Conservation (phyloP, 768 basidiomycete genomes). For the Lyophyllum semitale region DNA sequence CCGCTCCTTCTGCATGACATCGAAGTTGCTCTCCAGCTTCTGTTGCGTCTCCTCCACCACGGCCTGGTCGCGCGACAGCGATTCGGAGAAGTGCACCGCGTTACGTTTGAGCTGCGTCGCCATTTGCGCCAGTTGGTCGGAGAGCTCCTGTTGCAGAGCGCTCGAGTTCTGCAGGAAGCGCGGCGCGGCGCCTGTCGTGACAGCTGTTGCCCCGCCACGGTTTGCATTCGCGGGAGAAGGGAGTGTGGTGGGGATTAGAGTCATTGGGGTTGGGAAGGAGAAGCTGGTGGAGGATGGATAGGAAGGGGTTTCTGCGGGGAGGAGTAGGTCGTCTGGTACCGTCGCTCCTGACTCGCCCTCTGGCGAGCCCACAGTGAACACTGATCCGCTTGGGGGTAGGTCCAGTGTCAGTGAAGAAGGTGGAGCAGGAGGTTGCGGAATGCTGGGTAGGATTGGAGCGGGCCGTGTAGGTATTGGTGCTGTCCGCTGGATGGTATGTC, state of each 20-base stretch:
- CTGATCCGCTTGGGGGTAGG: background rate
- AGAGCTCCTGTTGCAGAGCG: constrained; percentile 72
- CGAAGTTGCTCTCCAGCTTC: constrained; percentile 76
- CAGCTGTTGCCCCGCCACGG: constrained; percentile 27
- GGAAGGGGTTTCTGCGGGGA: constrained; percentile 34
- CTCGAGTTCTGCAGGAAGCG: constrained; percentile 56
- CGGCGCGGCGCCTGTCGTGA: constrained; percentile 27
- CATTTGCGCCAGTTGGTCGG: constrained; percentile 80
- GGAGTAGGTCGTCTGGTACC: constrained; percentile 38
- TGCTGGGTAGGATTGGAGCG: constrained; percentile 50
- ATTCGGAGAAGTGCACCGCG: constrained; percentile 72
- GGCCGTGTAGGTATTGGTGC: constrained; percentile 41
- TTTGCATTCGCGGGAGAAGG: constrained; percentile 29
- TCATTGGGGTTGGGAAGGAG: constrained; percentile 24
- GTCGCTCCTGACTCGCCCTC: constrained; percentile 7
- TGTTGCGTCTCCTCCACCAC: constrained; percentile 67
- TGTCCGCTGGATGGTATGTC: constrained; percentile 34
- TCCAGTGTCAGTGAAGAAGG: constrained; percentile 23
- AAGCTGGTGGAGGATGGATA: constrained; percentile 20
- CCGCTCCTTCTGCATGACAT: constrained; percentile 67
- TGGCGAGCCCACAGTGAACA: background rate
- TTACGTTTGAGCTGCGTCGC: constrained; percentile 86
- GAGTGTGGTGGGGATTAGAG: constrained; percentile 33
- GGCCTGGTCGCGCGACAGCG: constrained; percentile 73
- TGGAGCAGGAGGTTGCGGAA: constrained; percentile 47